Evolutionary conservation across 257 asterid species (phyloP).

Genomic region (Cordia subcordata): DNA sequence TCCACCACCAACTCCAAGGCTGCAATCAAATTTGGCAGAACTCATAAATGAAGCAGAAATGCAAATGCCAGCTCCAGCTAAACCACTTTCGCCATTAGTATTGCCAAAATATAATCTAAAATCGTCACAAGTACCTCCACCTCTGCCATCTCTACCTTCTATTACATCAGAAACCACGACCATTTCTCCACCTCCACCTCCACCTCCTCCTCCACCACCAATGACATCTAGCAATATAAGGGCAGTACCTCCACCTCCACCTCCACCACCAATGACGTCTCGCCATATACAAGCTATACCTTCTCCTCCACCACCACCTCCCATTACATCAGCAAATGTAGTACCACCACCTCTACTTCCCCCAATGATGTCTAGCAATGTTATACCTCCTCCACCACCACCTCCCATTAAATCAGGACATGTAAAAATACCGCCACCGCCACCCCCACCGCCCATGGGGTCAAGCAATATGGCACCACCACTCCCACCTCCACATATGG

Average conservation of each 20-base stretch:
- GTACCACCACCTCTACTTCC: slow-evolving; percentile 20
- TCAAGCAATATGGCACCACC: slow-evolving; percentile 12
- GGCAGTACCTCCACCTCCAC: slow-evolving; percentile 8
- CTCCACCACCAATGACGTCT: slow-evolving; percentile 14
- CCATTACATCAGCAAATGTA: slow-evolving; percentile 8
- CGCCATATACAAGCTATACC: slow-evolving; percentile 22
- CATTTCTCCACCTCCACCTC: slow-evolving; percentile 17
- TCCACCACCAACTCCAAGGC: slow-evolving; percentile 22
- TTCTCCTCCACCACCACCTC: slow-evolving; percentile 18
- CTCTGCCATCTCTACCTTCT: slow-evolving; percentile 1
- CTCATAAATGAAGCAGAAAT: slow-evolving; percentile 10
- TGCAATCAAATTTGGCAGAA: slow-evolving; percentile 17
- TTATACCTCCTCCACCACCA: slow-evolving; percentile 23
- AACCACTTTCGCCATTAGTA: neutral
- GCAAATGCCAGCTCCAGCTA: slow-evolving; percentile 10
- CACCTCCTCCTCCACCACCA: slow-evolving; percentile 17
- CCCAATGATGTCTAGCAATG: slow-evolving; percentile 3
- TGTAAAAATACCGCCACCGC: slow-evolving; percentile 17
- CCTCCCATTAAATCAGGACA: slow-evolving; percentile 13
- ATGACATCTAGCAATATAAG: neutral
- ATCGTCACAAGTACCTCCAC: slow-evolving; percentile 4
- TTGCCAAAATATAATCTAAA: no score
- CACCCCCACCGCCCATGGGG: slow-evolving; percentile 15
- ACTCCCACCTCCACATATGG: slow-evolving; percentile 20
- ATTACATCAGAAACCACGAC: neutral